These are phyloP conservation scores for Lolium multiflorum DNA, from an alignment of 176 grass and related monocot genomes.

Conservation along the genomic window DNA sequence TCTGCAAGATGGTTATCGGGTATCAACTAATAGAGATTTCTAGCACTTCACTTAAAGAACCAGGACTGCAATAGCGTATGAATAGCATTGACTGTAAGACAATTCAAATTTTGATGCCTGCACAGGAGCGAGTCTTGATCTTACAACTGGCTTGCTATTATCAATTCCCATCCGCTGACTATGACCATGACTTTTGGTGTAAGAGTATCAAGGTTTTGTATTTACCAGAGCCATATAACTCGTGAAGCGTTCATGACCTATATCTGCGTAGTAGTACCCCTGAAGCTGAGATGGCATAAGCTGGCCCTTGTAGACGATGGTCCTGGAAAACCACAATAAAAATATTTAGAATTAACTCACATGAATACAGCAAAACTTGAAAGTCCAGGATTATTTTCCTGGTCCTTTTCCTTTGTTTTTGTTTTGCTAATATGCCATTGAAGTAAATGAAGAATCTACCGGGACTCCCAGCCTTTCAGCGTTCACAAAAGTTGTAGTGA, in stretches of 20 bases:
- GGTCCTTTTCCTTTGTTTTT: not conserved
- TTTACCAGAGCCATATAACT: constrained; percentile 99
- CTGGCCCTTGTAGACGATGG: constrained; percentile 96
- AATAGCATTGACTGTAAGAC: constrained; percentile 55
- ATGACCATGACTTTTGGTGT: constrained; percentile 47
- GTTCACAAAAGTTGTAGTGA: not conserved
- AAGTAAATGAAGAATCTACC: not conserved
- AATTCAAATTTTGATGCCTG: constrained; percentile 59
- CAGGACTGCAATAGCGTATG: constrained; percentile 60
- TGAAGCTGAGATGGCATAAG: constrained; percentile 86
- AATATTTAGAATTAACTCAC: constrained; percentile 37
- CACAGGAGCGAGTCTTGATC: constrained; percentile 49
- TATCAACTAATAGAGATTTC: constrained; percentile 77
- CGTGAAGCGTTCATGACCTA: constrained; percentile 89
- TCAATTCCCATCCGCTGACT: constrained; percentile 50
- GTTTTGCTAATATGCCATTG: not conserved
- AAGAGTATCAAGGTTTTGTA: constrained; percentile 62
- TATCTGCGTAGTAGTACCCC: constrained; percentile 93
- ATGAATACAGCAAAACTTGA: not conserved
- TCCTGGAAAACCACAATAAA: constrained; percentile 60
- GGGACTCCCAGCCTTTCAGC: constrained; percentile 4
- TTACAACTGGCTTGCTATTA: constrained; percentile 63
- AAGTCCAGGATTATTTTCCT: not conserved
- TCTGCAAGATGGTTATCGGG: constrained; percentile 91
- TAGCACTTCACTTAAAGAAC: constrained; percentile 70